A percentile compares a stretch with the other conserved stretches of the same genome.
Evolutionary conservation across 768 basidiomycete genomes (phyloP).

Genomic region (Podaxis pistillaris): DNA sequence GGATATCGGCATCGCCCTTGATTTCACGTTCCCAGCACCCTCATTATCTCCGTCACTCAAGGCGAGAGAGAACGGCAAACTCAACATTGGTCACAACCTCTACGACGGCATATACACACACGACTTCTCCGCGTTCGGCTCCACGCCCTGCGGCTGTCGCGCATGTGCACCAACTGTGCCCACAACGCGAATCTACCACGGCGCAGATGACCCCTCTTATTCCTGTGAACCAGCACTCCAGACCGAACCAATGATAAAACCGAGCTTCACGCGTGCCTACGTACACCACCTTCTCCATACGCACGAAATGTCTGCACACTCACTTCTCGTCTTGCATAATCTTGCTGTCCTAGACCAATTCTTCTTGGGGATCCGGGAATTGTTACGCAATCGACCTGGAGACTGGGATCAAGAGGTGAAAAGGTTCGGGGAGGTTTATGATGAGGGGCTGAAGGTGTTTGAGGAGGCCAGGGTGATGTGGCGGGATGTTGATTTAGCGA

Average conservation of each 20-base stretch:
- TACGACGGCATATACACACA: conserved; percentile 55
- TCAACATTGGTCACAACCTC: conserved; percentile 69
- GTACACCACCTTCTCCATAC: conserved; percentile 83
- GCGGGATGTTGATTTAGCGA: conserved; percentile 63
- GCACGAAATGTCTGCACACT: conserved; percentile 87
- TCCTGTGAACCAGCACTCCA: conserved; percentile 11
- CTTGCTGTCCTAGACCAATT: conserved; percentile 65
- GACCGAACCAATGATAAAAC: conserved; percentile 18
- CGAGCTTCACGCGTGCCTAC: conserved; percentile 57
- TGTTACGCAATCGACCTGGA: conserved; percentile 22
- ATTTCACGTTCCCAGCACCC: conserved; percentile 61
- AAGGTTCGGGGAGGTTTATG: conserved; percentile 51
- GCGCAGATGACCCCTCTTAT: conserved; percentile 34
- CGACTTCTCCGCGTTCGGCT: conserved; percentile 59
- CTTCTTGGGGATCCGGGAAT: conserved; percentile 53
- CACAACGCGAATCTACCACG: conserved; percentile 40
- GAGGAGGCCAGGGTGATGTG: conserved; percentile 54
- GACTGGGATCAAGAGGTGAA: conserved; percentile 45
- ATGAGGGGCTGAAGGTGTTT: conserved; percentile 44
- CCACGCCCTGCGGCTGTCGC: conserved; percentile 40
- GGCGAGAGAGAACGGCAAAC: conserved; percentile 23
- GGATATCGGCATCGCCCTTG: conserved; percentile 69
- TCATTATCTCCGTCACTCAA: conserved; percentile 22
- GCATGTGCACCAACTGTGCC: conserved; percentile 53
- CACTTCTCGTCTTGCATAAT: conserved; percentile 76